Base-by-base conservation (phyloP, 1,284 basidiomycete genomes). In the Boletus mariae region DNA sequence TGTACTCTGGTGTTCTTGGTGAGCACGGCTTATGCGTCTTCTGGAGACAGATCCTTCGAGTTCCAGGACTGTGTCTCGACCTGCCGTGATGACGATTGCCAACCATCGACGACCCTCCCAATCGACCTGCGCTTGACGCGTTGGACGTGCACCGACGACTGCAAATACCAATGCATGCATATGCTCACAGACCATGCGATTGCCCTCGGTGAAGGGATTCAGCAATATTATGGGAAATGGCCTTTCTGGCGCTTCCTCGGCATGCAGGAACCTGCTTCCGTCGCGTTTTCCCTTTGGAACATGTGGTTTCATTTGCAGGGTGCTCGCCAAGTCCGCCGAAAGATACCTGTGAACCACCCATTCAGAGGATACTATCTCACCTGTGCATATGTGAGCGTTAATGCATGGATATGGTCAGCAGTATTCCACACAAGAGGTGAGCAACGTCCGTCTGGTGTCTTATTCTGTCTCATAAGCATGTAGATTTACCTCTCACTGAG, bases 221-320 rank as follows among this genome's bases (percentile, higher is more conserved):
- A 90, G 51, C 94, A 97, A 64, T 98, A 91, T 70, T 84, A 94
- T 64, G 97, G 97, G 25, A 99, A 99, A 75, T 99, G 96, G 95
- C 92, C 94, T 0, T 98, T 98, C 70, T 88, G 86, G 81, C 79
- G 94, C 38, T 73, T 91, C 23, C 71, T 79, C 5, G 93, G 93
- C 26, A 88, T 93, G 71, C 97, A 99, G 71, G 97, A 99, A 71
- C 95, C 96, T 4, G 85, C 94, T 12, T 92, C 92, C 11, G 94
- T 98, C 51, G 68, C 85, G 31, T 98, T 98, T 74, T 95, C 92
- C 7, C 61, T 98, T 23, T 69, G 87, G 54, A 99, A 99, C 70
- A 74, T 97, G 29, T 82, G 77, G 71, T 81, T 80, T 25, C 92
- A 98, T 67, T 72, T 75, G 1, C 71, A 75, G 52, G 87, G 89